Conservation (phyloP, 495 filamentous ascomycete genomes). For the Penicillium herquei region DNA sequence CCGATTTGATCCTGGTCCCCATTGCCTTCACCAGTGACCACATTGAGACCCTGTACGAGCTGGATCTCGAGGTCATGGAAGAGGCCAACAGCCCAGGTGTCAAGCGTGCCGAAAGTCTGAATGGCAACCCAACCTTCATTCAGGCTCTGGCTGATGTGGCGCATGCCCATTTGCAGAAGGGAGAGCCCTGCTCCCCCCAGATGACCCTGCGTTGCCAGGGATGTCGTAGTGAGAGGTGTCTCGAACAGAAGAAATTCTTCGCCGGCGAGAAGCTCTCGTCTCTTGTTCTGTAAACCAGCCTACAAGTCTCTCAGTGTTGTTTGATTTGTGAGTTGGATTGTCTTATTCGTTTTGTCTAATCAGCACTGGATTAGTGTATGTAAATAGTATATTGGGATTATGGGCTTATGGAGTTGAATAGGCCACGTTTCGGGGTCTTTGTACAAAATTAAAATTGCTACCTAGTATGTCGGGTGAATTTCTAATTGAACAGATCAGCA, state of each 20-base stretch:
- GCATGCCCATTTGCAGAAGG: slow-evolving; percentile 69
- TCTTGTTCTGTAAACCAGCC: slow-evolving; percentile 23
- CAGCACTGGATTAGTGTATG: neutral
- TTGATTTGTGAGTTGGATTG: too few relatives aligned
- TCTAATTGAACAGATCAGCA: too few relatives aligned
- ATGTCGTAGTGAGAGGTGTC: slow-evolving; percentile 86
- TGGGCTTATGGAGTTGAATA: neutral
- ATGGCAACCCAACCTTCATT: slow-evolving; percentile 90
- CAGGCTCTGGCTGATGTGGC: slow-evolving; percentile 85
- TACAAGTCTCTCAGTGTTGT: too few relatives aligned
- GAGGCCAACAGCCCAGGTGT: slow-evolving; percentile 76
- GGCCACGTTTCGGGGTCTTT: neutral
- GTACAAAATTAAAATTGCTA: neutral
- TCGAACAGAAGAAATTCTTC: slow-evolving; percentile 92
- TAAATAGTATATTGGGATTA: neutral
- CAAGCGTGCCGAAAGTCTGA: slow-evolving; percentile 90
- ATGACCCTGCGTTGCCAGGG: slow-evolving; percentile 92
- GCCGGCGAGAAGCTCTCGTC: slow-evolving; percentile 44
- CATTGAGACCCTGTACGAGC: slow-evolving; percentile 95
- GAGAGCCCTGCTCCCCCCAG: slow-evolving; percentile 69
- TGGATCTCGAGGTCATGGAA: slow-evolving; percentile 93
- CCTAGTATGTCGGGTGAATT: neutral
- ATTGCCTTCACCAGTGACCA: slow-evolving; percentile 98
- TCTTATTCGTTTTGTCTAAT: neutral
- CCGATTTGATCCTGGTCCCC: slow-evolving; percentile 86